phyloP scores from a whole-genome alignment of 768 basidiomycete species.

The Lyophyllum shimeji region DNA sequence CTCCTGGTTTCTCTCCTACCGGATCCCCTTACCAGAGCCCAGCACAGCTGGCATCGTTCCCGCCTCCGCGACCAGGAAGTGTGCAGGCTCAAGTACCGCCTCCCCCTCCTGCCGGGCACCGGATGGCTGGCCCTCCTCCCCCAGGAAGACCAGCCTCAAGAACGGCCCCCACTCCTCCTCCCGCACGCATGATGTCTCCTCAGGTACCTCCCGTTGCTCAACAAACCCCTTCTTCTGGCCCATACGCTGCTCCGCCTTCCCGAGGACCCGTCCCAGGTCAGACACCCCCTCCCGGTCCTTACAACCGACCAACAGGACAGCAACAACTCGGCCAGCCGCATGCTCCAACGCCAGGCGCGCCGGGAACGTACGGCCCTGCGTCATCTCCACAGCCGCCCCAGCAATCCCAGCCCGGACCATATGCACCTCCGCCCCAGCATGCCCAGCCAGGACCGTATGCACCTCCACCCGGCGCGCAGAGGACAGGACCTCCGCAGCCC shows the following conservation, averaged over 20 bases:
- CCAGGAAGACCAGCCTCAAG: constrained; percentile 30
- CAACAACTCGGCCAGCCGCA: constrained; percentile 28
- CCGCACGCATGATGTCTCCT: constrained; percentile 48
- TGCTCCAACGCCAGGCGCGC: constrained; percentile 31
- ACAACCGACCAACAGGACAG: constrained; percentile 32
- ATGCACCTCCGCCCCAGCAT: constrained; percentile 46
- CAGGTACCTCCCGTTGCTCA: constrained; percentile 37
- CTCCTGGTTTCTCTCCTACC: constrained; percentile 41
- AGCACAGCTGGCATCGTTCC: constrained; percentile 45
- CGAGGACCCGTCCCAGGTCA: constrained; percentile 42
- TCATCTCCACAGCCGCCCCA: constrained; percentile 18
- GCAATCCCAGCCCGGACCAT: constrained; percentile 32
- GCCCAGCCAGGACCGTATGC: constrained; percentile 38
- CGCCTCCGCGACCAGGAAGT: constrained; percentile 66
- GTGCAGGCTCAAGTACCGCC: constrained; percentile 50
- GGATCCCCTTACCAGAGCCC: constrained; percentile 47
- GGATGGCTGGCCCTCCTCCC: constrained; percentile 32
- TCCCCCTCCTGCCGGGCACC: constrained; percentile 35
- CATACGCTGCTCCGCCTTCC: constrained; percentile 46
- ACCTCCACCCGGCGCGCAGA: constrained; percentile 37
- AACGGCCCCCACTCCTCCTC: constrained; percentile 27
- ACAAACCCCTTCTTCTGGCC: constrained; percentile 43
- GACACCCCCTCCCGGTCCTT: constrained; percentile 42
- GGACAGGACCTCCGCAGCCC: constrained; percentile 22
- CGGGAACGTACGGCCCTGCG: constrained; percentile 22